phyloP scores from a whole-genome alignment of 2,329 filamentous ascomycete species.

The Sordariomycetes sp. region DNA sequence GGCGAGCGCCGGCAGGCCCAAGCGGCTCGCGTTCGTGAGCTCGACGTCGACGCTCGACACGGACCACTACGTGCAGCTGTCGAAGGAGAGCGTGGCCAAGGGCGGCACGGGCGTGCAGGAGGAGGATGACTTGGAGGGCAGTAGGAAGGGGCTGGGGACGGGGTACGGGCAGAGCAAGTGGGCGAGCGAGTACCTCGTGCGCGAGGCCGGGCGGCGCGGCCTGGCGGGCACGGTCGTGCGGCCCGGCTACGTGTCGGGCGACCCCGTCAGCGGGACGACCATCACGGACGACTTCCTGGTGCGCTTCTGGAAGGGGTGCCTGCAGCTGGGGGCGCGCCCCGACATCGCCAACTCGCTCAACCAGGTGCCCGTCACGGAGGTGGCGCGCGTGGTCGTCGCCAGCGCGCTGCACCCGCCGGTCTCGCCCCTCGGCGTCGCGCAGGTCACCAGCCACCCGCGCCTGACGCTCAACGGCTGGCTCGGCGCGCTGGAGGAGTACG shows the following conservation, averaged over 20 bases:
- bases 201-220: slow-evolving; percentile 69
- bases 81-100: slow-evolving; percentile 46
- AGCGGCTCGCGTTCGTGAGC: slow-evolving; percentile 71
- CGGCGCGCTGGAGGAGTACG: slow-evolving; percentile 58
- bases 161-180: slow-evolving; percentile 92
- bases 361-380: slow-evolving; percentile 76
- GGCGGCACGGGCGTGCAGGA: slow-evolving; percentile 61
- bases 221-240: slow-evolving; percentile 67
- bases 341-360: slow-evolving; percentile 82
- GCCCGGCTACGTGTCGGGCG: slow-evolving; percentile 76
- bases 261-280: slow-evolving; percentile 56
- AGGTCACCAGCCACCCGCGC: slow-evolving; percentile 71
- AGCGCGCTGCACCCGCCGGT: slow-evolving; percentile 53
- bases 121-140: slow-evolving; percentile 67
- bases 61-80: slow-evolving; percentile 68
- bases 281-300: slow-evolving; percentile 88
- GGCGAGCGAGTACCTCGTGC: slow-evolving; percentile 60
- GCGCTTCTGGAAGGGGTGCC: slow-evolving; percentile 75
- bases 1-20: slow-evolving; percentile 66
- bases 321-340: slow-evolving; percentile 66
- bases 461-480: slow-evolving; percentile 71
- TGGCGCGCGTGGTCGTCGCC: slow-evolving; percentile 70
- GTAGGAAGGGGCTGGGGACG: slow-evolving; percentile 64
- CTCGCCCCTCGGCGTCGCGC: slow-evolving; percentile 41
- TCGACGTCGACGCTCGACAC: slow-evolving; percentile 78